Conservation (phyloP, 2,329 filamentous ascomycete genomes). For the Xylariaceae sp. region DNA sequence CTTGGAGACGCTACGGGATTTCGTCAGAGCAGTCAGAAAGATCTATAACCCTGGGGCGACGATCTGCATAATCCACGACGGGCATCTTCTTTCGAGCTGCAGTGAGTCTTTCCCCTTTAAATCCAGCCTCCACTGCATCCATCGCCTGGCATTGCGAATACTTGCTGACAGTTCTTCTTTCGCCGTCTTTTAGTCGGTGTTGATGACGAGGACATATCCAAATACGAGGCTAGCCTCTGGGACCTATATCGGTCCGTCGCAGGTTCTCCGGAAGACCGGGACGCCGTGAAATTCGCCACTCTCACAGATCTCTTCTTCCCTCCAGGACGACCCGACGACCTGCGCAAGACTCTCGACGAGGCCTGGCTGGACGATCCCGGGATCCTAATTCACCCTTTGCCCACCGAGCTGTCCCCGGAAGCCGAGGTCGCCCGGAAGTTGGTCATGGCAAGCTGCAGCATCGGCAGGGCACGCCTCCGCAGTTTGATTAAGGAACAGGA, state of each 20-base stretch:
- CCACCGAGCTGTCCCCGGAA: slow-evolving; percentile 24
- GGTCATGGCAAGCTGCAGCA: slow-evolving; percentile 35
- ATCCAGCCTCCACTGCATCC: background rate
- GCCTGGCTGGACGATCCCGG: slow-evolving; percentile 2
- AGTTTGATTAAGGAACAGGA: slow-evolving; percentile 29
- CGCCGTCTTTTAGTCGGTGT: slow-evolving; percentile 43
- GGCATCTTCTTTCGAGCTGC: slow-evolving; percentile 42
- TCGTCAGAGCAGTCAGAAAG: slow-evolving; percentile 29
- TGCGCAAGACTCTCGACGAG: slow-evolving; percentile 1
- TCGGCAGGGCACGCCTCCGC: slow-evolving; percentile 31
- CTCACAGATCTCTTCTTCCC: slow-evolving; percentile 36
- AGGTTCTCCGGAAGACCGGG: background rate
- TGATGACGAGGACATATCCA: slow-evolving; percentile 38
- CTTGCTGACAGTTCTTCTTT: too few species aligned
- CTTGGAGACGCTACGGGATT: slow-evolving; percentile 30
- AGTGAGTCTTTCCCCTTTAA: slow-evolving; percentile 24
- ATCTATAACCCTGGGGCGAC: slow-evolving; percentile 34
- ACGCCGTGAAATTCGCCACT: slow-evolving; percentile 2
- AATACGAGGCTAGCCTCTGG: slow-evolving; percentile 31
- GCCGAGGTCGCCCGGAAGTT: slow-evolving; percentile 34
- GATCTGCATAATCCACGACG: slow-evolving; percentile 40
- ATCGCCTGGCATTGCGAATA: too few species aligned
- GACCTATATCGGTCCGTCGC: slow-evolving; percentile 15
- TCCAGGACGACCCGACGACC: slow-evolving; percentile 21
- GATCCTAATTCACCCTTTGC: slow-evolving; percentile 33